Conservation (phyloP, 108 stramenopile genomes). For the Skeletonema marinoi region DNA sequence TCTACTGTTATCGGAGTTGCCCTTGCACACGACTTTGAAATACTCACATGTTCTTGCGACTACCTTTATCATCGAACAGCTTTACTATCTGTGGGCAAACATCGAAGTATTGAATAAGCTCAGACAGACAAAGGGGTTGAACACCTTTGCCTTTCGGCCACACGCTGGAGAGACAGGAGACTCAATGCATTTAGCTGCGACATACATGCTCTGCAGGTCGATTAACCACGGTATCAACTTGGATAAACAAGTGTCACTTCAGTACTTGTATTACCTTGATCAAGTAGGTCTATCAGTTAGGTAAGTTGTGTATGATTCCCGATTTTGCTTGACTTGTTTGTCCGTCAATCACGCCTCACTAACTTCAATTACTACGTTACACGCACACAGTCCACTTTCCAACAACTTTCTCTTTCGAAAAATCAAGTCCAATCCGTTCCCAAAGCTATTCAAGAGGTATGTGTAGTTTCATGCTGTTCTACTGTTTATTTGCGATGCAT, state of each 20-base stretch:
- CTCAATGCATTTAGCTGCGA: constrained; percentile 94
- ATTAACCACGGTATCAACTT: constrained; percentile 99
- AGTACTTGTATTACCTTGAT: constrained; percentile 97
- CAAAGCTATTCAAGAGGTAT: constrained; percentile 70
- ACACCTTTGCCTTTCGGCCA: constrained; percentile 92
- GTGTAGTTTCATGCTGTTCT: neutral
- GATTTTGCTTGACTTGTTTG: neutral
- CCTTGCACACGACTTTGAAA: neutral
- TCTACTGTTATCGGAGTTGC: neutral
- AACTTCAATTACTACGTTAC: constrained; percentile 76
- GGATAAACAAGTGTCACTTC: constrained; percentile 92
- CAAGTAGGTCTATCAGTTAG: constrained; percentile 55
- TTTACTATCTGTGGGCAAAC: constrained; percentile 95
- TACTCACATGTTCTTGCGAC: constrained; percentile 7
- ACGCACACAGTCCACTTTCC: constrained; percentile 89
- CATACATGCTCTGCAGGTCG: constrained; percentile 92
- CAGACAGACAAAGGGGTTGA: constrained; percentile 83
- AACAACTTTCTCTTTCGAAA: constrained; percentile 99
- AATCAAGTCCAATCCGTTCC: constrained; percentile 92
- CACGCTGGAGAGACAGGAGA: constrained; percentile 98
- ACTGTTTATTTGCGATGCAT: neutral
- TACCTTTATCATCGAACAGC: neutral
- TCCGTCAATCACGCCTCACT: neutral
- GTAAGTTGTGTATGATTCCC: neutral
- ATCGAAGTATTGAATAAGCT: constrained; percentile 91